Percentiles rank a stretch among this genome's conserved stretches.
Conservation (phyloP, 2,329 filamentous ascomycete species). For the Cyphellophora attinorum region DNA sequence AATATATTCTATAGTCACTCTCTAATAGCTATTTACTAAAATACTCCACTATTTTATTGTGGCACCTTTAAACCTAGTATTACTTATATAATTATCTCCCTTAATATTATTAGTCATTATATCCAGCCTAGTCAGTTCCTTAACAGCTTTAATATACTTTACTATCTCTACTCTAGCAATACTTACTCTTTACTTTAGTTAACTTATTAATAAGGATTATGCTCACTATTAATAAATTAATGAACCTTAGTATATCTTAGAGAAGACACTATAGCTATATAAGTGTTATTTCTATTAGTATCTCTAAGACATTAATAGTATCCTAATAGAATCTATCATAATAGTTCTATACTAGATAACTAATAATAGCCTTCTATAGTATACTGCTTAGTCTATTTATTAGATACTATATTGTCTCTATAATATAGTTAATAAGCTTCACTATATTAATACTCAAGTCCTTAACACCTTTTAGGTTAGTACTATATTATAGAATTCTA, state of each 20-base stretch:
- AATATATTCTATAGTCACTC: too few relatives aligned
- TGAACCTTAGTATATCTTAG: not conserved
- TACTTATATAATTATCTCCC: too few relatives aligned
- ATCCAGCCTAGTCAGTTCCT: too few relatives aligned
- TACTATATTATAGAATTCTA: slow-evolving; percentile 1
- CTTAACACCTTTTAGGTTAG: not conserved
- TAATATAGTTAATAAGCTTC: not conserved
- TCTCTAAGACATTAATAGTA: not conserved
- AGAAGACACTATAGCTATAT: not conserved
- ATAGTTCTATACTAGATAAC: not conserved
- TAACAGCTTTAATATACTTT: too few relatives aligned
- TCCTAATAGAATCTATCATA: not conserved
- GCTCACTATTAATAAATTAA: not conserved
- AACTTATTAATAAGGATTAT: not conserved
- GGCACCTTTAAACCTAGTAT: too few relatives aligned
- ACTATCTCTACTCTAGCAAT: too few relatives aligned
- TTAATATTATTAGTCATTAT: too few relatives aligned
- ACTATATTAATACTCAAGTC: not conserved
- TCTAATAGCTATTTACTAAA: too few relatives aligned
- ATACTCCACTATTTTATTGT: too few relatives aligned
- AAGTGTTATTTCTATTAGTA: not conserved
- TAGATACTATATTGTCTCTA: not conserved
- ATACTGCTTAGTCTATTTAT: not conserved
- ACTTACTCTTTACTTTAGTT: not conserved
- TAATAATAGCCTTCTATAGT: not conserved